These are phyloP conservation scores for Trypanosoma rangeli DNA, from an alignment of 208 protist genomes.

Conservation along the genomic window DNA sequence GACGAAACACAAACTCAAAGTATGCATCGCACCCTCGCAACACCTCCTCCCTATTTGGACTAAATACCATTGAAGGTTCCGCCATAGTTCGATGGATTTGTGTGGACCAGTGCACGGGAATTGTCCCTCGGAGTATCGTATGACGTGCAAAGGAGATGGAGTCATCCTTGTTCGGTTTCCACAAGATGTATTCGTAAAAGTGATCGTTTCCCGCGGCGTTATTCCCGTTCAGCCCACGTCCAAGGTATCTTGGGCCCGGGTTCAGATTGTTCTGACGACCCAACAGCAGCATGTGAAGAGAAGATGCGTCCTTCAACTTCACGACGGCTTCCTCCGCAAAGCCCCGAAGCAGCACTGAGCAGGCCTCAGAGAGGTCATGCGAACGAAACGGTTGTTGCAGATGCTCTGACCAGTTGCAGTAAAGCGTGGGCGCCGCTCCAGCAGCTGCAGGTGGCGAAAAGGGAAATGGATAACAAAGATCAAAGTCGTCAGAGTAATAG, in stretches of 20 bases:
- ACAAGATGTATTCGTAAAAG: conserved; percentile 86
- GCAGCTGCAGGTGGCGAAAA: conserved; percentile 31
- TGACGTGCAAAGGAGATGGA: conserved; percentile 65
- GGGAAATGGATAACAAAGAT: conserved; percentile 75
- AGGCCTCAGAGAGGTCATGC: conserved; percentile 34
- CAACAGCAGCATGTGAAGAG: conserved; percentile 63
- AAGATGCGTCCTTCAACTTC: conserved; percentile 37
- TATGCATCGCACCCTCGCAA: conserved; percentile 57
- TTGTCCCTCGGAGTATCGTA: conserved; percentile 76
- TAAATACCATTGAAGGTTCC: conserved; percentile 85
- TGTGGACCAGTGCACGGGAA: conserved; percentile 86
- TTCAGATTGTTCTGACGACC: conserved; percentile 77
- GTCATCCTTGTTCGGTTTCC: conserved; percentile 40
- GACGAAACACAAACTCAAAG: conserved; percentile 59
- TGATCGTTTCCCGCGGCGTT: conserved; percentile 87
- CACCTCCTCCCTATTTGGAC: conserved; percentile 58
- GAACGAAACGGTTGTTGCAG: conserved; percentile 53
- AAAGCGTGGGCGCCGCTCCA: conserved; percentile 39
- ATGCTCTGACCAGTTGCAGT: conserved; percentile 77
- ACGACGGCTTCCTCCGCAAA: conserved; percentile 60
- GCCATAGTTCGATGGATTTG: conserved; percentile 63
- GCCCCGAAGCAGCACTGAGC: conserved; percentile 71
- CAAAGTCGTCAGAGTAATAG: conserved; percentile 78
- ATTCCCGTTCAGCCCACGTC: conserved; percentile 72
- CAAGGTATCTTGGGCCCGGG: conserved; percentile 79